phyloP scores from a whole-genome alignment of 2,329 filamentous ascomycete species.

The Phialophora verrucosa region DNA sequence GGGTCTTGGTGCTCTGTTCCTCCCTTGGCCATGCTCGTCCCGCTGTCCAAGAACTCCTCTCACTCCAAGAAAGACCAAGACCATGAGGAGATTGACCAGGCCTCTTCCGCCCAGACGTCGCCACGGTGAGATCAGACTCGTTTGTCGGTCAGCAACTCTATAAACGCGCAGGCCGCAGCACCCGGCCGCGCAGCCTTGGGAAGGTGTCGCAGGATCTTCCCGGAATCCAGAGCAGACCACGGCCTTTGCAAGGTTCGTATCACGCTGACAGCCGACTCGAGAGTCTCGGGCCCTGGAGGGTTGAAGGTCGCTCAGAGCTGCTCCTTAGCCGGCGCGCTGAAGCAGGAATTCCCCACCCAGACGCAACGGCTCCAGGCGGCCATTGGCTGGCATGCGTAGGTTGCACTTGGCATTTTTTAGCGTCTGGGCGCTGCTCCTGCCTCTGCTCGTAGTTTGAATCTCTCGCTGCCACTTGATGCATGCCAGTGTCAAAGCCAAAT shows the following conservation, averaged over 20 bases:
- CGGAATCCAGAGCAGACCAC: constrained; percentile 1
- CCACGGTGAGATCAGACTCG: background rate
- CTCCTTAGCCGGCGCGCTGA: constrained; percentile 9
- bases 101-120: background rate
- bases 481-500: constrained; percentile 4
- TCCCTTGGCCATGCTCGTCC: constrained; percentile 26
- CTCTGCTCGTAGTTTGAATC: background rate
- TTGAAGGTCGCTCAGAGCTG: constrained; percentile 7
- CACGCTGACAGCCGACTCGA: constrained; percentile 22
- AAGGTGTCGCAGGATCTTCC: constrained; percentile 12
- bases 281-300: constrained; percentile 2
- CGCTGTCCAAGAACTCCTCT: constrained; percentile 28
- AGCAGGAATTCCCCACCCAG: constrained; percentile 13
- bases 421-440: background rate
- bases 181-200: constrained; percentile 2
- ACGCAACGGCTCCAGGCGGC: background rate
- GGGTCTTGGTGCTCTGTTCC: constrained; percentile 6
- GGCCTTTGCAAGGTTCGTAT: constrained; percentile 19
- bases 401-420: constrained; percentile 7
- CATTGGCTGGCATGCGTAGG: constrained; percentile 4
- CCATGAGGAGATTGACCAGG: constrained; percentile 11
- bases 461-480: background rate
- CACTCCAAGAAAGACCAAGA: constrained; percentile 31
- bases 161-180: background rate
- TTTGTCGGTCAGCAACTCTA: background rate